These are phyloP conservation scores for Ilyonectria destructans DNA, from an alignment of 2,329 filamentous ascomycete species.

Conservation along the genomic window DNA sequence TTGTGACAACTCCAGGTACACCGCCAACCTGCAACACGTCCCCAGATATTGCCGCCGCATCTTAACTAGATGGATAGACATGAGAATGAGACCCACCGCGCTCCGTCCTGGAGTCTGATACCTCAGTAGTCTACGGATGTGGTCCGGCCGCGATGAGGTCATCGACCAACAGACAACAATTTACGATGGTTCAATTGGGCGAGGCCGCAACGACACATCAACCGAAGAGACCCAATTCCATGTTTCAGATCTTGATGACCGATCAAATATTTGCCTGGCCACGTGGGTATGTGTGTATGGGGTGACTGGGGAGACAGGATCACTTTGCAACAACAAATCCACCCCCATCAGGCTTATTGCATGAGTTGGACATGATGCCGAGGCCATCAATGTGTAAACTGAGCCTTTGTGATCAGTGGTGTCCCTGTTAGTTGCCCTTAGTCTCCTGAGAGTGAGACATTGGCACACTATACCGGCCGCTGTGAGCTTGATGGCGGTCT, in stretches of 20 bases:
- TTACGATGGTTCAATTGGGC: constrained; percentile 15
- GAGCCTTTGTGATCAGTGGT: background rate
- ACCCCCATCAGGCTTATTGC: constrained; percentile 19
- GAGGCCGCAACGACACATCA: background rate
- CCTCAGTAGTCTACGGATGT: background rate
- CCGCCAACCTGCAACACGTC: background rate
- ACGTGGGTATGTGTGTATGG: constrained; percentile 5
- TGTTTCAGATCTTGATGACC: constrained; percentile 30
- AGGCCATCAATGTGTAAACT: constrained; percentile 1
- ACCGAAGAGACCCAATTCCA: constrained; percentile 1
- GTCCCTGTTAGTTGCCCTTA: constrained; percentile 7
- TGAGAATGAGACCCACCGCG: background rate
- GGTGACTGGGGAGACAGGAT: constrained; percentile 5
- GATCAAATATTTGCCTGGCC: constrained; percentile 1
- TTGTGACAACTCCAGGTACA: background rate
- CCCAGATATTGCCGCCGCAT: background rate
- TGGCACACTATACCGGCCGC: background rate
- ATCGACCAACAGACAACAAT: background rate
- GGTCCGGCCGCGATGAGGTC: background rate
- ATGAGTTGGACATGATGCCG: constrained; percentile 15
- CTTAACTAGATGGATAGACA: constrained; percentile 2
- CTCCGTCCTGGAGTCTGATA: background rate
- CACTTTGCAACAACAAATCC: background rate
- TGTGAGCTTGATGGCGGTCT: background rate
- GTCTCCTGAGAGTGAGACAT: background rate